A percentile compares a stretch with the other conserved stretches of the same genome.
Conservation (phyloP, 2,329 filamentous ascomycete genomes). For the Cytospora piceicola region DNA sequence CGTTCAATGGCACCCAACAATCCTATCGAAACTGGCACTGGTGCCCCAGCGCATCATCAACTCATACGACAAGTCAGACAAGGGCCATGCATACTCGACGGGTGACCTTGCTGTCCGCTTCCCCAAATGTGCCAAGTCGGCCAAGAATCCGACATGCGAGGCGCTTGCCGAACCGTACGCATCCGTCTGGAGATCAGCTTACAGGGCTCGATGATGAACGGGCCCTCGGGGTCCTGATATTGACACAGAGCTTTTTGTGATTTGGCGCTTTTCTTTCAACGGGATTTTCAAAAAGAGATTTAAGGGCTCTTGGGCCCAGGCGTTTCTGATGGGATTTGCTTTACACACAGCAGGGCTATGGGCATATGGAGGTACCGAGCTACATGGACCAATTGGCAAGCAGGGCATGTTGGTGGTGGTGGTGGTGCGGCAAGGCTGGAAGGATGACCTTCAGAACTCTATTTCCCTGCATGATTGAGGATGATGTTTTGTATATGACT, state of each 20-base stretch:
- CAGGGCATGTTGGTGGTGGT: not conserved
- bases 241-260: not conserved
- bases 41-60: slow-evolving; percentile 87
- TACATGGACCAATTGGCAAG: not conserved
- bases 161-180: slow-evolving; percentile 65
- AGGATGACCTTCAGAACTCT: not conserved
- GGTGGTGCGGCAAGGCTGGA: not conserved
- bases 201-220: slow-evolving; percentile 52
- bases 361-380: not conserved
- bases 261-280: not conserved
- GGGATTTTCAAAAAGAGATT: not conserved
- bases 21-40: slow-evolving; percentile 85
- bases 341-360: not conserved
- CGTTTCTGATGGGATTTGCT: not conserved
- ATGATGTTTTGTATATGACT: not conserved
- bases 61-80: slow-evolving; percentile 65
- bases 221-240: too few relatives aligned
- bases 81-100: slow-evolving; percentile 72
- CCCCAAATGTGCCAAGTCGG: slow-evolving; percentile 66
- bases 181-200: slow-evolving; percentile 51
- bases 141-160: slow-evolving; percentile 65
- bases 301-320: not conserved
- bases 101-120: slow-evolving; percentile 87
- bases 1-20: slow-evolving; percentile 95
- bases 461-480: not conserved